Evolutionary conservation across 305 asterid species (phyloP).

Genomic region (Nicotiana rustica): DNA sequence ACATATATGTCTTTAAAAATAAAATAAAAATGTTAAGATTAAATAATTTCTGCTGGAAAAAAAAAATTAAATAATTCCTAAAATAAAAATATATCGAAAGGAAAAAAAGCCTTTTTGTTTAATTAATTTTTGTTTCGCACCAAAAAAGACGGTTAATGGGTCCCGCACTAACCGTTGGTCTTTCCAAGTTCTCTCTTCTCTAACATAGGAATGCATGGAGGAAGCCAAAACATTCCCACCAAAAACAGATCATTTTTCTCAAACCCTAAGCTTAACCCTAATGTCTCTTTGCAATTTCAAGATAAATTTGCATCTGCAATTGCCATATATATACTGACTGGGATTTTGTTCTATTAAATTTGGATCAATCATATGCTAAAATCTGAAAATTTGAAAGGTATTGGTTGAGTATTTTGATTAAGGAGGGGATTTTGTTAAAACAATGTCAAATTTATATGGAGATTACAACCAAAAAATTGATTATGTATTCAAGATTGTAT

Average conservation of each 20-base stretch:
- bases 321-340: not conserved
- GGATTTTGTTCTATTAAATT: conserved; percentile 16
- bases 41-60: no score
- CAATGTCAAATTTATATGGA: conserved; percentile 70
- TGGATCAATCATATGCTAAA: conserved; percentile 42
- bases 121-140: not conserved
- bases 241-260: not conserved
- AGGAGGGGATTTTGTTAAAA: conserved; percentile 31
- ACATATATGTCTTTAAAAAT: no score
- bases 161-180: conserved; percentile 60
- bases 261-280: conserved; percentile 17
- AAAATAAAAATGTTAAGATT: no score
- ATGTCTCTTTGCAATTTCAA: not conserved
- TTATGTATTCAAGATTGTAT: conserved; percentile 73
- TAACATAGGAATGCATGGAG: not conserved
- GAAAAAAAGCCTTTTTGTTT: not conserved
- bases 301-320: conserved; percentile 14
- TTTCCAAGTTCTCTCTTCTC: conserved; percentile 26
- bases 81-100: no score
- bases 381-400: conserved; percentile 37
- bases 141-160: conserved; percentile 46
- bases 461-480: conserved; percentile 75
- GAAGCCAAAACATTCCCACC: not conserved
- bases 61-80: no score
- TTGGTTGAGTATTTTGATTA: conserved; percentile 11